A percentile compares a stretch with the other conserved stretches of the same genome.
Evolutionary conservation across 805 yeast species (phyloP).

Genomic region (Clavispora santaluciae): DNA sequence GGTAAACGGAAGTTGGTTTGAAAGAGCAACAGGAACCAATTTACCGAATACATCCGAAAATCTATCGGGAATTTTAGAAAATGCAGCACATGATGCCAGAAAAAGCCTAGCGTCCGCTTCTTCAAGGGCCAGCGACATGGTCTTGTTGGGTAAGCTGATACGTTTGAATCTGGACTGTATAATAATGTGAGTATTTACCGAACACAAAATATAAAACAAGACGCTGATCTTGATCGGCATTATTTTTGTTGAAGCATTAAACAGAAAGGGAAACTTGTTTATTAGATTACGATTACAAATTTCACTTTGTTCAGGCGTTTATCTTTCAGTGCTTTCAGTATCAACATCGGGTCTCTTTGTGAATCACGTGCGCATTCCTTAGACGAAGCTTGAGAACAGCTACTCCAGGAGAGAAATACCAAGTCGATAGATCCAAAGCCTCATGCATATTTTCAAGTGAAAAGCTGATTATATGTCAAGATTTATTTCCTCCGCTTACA

Average conservation of each 20-base stretch:
- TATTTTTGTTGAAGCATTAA: no score
- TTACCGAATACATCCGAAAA: conserved; percentile 3
- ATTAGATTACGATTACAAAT: no score
- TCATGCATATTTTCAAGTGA: background rate
- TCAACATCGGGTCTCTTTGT: no score
- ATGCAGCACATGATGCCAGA: conserved; percentile 5
- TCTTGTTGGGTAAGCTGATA: background rate
- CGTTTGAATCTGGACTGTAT: background rate
- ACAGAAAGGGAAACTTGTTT: no score
- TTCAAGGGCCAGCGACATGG: background rate
- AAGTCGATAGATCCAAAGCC: background rate
- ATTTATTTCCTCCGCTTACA: background rate
- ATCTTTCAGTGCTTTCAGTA: no score
- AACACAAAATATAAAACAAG: no score
- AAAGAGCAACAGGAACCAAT: conserved; percentile 3
- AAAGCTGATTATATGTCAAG: background rate
- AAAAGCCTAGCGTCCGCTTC: conserved; percentile 11
- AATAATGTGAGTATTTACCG: background rate
- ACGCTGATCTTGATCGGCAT: no score
- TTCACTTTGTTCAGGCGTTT: no score
- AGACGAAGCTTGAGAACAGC: no score
- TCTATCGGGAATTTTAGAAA: conserved; percentile 5
- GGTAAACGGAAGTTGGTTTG: conserved; percentile 3
- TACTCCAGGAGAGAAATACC: background rate
- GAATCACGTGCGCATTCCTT: no score